A percentile compares a stretch with the other conserved stretches of the same genome.
These are phyloP conservation scores for Leucoagaricus sp. DNA, from an alignment of 1,284 basidiomycete species.

Conservation along the genomic window DNA sequence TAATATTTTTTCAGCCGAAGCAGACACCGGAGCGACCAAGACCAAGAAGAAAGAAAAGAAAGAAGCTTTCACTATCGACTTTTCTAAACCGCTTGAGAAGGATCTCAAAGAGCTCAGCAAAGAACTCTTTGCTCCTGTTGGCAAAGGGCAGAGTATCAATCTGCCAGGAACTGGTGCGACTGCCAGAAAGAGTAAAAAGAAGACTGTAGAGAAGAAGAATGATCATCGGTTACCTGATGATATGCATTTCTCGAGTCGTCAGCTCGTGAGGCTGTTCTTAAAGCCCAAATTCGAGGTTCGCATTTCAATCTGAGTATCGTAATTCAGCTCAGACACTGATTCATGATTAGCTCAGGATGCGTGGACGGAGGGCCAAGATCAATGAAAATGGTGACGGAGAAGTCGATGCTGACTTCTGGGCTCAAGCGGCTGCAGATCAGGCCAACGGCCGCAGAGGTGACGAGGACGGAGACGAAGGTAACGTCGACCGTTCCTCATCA, in stretches of 20 bases:
- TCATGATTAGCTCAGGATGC: conserved; percentile 77
- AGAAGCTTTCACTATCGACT: conserved; percentile 89
- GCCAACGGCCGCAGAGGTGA: conserved; percentile 58
- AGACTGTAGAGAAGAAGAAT: conserved; percentile 65
- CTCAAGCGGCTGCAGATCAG: conserved; percentile 83
- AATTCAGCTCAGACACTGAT: background rate
- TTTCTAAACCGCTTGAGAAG: conserved; percentile 62
- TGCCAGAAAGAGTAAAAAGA: conserved; percentile 38
- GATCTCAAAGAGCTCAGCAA: conserved; percentile 73
- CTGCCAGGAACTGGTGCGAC: conserved; percentile 59
- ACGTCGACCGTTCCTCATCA: conserved; percentile 23
- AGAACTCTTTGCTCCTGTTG: conserved; percentile 80
- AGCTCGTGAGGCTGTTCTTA: conserved; percentile 89
- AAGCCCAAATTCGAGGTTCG: conserved; percentile 93
- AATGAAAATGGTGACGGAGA: conserved; percentile 74
- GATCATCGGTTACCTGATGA: conserved; percentile 92
- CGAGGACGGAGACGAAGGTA: conserved; percentile 57
- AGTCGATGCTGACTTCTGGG: conserved; percentile 95
- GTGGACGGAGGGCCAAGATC: conserved; percentile 60
- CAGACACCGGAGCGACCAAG: conserved; percentile 48
- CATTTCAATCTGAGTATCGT: conserved; percentile 16
- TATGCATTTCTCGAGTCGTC: conserved; percentile 93
- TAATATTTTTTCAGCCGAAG: conserved; percentile 28
- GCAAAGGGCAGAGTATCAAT: conserved; percentile 65
- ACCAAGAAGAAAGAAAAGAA: conserved; percentile 74